Evolutionary conservation across 345 rosid species (phyloP).

Genomic region (Euphorbia lathyris): DNA sequence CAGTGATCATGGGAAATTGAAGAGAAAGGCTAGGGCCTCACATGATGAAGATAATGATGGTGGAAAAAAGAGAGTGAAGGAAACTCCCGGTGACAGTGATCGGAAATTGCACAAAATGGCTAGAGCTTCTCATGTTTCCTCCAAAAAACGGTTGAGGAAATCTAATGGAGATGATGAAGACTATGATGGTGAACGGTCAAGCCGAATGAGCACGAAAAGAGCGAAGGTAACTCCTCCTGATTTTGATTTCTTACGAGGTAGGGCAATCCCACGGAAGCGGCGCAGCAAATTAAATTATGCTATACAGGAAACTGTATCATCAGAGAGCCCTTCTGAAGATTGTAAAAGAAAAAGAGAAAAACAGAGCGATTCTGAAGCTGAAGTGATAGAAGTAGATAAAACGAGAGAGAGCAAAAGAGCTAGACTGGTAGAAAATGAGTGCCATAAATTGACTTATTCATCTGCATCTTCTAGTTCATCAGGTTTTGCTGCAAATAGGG

Average conservation of each 20-base stretch:
- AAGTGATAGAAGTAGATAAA: constrained; percentile 9
- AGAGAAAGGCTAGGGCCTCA: too few relatives aligned
- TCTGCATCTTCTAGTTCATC: constrained; percentile 23
- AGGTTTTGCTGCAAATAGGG: constrained; percentile 22
- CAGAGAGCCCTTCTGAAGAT: constrained; percentile 26
- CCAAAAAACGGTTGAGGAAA: too few relatives aligned
- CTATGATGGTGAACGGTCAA: not conserved
- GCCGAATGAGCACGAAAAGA: not conserved
- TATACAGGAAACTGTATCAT: constrained; percentile 10
- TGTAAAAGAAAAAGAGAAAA: constrained; percentile 8
- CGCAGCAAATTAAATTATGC: constrained; percentile 14
- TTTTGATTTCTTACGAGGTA: constrained; percentile 9
- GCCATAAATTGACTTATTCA: constrained; percentile 16
- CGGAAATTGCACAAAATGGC: constrained; percentile 8
- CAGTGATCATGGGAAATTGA: too few relatives aligned
- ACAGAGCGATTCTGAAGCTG: too few relatives aligned
- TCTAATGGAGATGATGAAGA: not conserved
- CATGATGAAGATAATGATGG: too few relatives aligned
- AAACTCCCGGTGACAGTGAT: constrained; percentile 3
- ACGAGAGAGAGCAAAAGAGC: constrained; percentile 20
- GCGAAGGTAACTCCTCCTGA: not conserved
- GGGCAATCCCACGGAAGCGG: constrained; percentile 21
- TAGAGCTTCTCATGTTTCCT: too few relatives aligned
- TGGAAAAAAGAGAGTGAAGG: too few relatives aligned
- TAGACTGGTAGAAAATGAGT: constrained; percentile 6